Evolutionary conservation across 2,329 filamentous ascomycete genomes (phyloP).

Genomic region (Dichotomopilus funicola): DNA sequence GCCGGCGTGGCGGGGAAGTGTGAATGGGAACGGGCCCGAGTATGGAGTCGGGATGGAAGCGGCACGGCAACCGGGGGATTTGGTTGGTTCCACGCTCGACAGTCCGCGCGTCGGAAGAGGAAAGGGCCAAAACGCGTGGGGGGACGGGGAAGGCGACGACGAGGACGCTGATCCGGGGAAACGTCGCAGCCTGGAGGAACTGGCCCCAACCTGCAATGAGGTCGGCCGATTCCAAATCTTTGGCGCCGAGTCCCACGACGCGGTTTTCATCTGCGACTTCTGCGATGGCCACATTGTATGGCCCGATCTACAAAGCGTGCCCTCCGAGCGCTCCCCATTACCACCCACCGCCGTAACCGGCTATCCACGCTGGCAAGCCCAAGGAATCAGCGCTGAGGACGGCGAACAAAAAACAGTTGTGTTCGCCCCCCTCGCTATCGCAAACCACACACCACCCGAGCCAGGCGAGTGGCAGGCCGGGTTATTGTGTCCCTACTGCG

Average conservation of each 20-base stretch:
- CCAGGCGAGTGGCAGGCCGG: slow-evolving; percentile 46
- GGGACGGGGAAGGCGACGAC: background rate
- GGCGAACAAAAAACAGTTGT: slow-evolving; percentile 45
- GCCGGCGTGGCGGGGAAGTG: too few relatives aligned
- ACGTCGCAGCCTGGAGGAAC: slow-evolving; percentile 37
- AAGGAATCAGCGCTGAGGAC: slow-evolving; percentile 35
- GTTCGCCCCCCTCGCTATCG: slow-evolving; percentile 51
- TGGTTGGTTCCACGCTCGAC: background rate
- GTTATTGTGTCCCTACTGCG: slow-evolving; percentile 51
- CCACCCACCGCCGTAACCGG: slow-evolving; percentile 21
- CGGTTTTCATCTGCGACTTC: slow-evolving; percentile 55
- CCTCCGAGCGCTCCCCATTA: slow-evolving; percentile 36
- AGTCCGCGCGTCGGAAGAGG: background rate
- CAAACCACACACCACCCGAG: slow-evolving; percentile 48
- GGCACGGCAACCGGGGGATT: background rate
- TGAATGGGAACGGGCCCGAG: too few relatives aligned
- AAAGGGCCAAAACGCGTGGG: background rate
- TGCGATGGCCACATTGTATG: slow-evolving; percentile 55
- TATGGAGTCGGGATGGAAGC: background rate
- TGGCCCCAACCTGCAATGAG: slow-evolving; percentile 42
- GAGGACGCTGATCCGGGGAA: background rate
- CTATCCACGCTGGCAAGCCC: slow-evolving; percentile 47
- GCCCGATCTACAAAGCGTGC: slow-evolving; percentile 49
- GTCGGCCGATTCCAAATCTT: slow-evolving; percentile 52
- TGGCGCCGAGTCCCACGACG: slow-evolving; percentile 33